Conservation (phyloP, 75 land plant genomes). For the Isoetes taiwanensis region DNA sequence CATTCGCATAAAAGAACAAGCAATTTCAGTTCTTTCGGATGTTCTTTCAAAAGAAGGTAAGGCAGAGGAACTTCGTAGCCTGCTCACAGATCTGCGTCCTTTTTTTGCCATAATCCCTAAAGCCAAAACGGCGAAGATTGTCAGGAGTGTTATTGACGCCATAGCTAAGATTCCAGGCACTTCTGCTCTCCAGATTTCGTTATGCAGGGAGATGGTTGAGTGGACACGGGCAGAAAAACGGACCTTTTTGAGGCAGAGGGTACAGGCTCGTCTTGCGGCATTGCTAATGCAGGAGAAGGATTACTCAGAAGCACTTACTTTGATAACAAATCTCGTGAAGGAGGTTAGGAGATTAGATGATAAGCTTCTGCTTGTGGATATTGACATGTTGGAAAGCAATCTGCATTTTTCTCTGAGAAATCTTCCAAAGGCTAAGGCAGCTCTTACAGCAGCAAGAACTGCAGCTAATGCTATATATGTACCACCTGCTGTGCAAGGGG, state of each 20-base stretch:
- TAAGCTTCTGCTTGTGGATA: slow-evolving; percentile 57
- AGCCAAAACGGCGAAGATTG: slow-evolving; percentile 58
- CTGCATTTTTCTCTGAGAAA: slow-evolving; percentile 61
- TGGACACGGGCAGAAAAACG: slow-evolving; percentile 70
- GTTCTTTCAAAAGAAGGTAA: slow-evolving; percentile 37
- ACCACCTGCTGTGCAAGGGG: slow-evolving; percentile 71
- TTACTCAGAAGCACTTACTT: slow-evolving; percentile 47
- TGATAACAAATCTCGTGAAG: slow-evolving; percentile 40
- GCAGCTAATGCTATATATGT: slow-evolving; percentile 74
- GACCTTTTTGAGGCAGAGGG: slow-evolving; percentile 52
- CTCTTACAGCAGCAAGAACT: slow-evolving; percentile 66
- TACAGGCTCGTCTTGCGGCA: slow-evolving; percentile 59
- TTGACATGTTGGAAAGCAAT: slow-evolving; percentile 57
- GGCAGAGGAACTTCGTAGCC: slow-evolving; percentile 41
- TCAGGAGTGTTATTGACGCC: slow-evolving; percentile 52
- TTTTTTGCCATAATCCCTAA: slow-evolving; percentile 47
- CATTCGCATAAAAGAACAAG: slow-evolving; percentile 57
- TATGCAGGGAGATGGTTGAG: slow-evolving; percentile 60
- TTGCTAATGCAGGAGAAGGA: slow-evolving; percentile 57
- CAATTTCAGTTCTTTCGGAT: slow-evolving; percentile 43
- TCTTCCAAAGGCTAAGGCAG: slow-evolving; percentile 67
- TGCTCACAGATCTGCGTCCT: slow-evolving; percentile 39
- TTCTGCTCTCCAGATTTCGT: slow-evolving; percentile 46
- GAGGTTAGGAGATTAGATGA: slow-evolving; percentile 60
- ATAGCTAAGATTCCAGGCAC: slow-evolving; percentile 64